Base-by-base conservation (phyloP, 768 basidiomycete genomes). In the Naganishia antarctica region DNA sequence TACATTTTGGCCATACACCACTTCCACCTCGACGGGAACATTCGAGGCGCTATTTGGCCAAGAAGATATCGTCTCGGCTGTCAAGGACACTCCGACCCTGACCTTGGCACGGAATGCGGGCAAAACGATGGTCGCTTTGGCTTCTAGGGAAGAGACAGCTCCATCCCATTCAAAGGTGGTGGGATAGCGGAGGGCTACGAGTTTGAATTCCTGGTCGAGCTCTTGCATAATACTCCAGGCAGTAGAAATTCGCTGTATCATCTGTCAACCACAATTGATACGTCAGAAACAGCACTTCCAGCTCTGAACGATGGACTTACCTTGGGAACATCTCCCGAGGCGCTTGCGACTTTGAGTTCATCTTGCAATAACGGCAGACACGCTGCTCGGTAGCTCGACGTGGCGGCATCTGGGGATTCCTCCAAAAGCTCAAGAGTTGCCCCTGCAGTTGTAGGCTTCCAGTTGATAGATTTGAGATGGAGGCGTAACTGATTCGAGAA, bases 191-290 rank as follows among this genome's bases (percentile, higher is more conserved):
- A 73, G 64, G 4, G 53, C 37, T 51, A 72, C 64, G 15, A 73
- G 59, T 25, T 68, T 65, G 32, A 75, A 50, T 53, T 74, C 76
- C 29, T 63, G 41, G n/a, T 69, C 66, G n/a, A 76, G 61, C 3
- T 71, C 65, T 37, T 72, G 69, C 40, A 61, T 60, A 3, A 70
- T 51, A 26, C 68, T 64, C 74, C 76, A 75, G 9, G 74, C 23
- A 25, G 68, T 68, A 28, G 66, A 67, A 26, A 70, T 49, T 16
- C 62, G 65, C 50, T 72, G 72, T n/a, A 74, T 61, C 25, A 71
- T 53, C 76, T 73, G 64, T 29, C 32, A 44, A 44, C 16, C 25
- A 51, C 11, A 43, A 37, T n/a, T 1, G 29, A 44, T n/a, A 29
- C 7, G 61, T 43, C 26, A 31, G 25, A 32, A 62, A 48, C 13